Evolutionary conservation across 306 rosid species (phyloP).

Genomic region (Leucaena leucocephala): DNA sequence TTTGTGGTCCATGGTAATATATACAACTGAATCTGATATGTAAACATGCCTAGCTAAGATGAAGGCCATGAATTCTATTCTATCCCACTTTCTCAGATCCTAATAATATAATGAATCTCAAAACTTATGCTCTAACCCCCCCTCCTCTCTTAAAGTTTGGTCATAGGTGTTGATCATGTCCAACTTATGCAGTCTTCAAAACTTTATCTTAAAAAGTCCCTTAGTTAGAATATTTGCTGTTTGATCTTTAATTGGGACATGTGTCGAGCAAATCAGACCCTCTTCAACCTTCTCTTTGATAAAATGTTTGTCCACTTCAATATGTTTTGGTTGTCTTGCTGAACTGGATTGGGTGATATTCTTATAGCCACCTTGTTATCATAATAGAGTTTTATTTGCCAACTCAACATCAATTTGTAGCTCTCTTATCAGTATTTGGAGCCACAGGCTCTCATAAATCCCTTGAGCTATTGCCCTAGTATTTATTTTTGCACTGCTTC

Average conservation of each 20-base stretch:
- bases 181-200: background rate
- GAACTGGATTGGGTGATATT: background rate
- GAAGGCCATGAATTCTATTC: background rate
- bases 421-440: background rate
- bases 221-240: background rate
- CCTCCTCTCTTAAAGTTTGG: background rate
- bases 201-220: background rate
- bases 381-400: background rate
- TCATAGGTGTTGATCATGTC: background rate
- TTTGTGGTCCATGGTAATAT: background rate
- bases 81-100: background rate
- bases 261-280: background rate
- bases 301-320: background rate
- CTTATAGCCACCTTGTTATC: background rate
- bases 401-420: background rate
- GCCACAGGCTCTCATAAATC: background rate
- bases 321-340: background rate
- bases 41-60: background rate
- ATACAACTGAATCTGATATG: background rate
- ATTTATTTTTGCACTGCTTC: background rate
- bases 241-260: background rate
- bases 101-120: background rate
- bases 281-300: background rate
- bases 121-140: too few species aligned
- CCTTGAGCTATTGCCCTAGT: background rate